Evolutionary conservation across 768 basidiomycete genomes (phyloP).

Genomic region (Phylloporus sp.): DNA sequence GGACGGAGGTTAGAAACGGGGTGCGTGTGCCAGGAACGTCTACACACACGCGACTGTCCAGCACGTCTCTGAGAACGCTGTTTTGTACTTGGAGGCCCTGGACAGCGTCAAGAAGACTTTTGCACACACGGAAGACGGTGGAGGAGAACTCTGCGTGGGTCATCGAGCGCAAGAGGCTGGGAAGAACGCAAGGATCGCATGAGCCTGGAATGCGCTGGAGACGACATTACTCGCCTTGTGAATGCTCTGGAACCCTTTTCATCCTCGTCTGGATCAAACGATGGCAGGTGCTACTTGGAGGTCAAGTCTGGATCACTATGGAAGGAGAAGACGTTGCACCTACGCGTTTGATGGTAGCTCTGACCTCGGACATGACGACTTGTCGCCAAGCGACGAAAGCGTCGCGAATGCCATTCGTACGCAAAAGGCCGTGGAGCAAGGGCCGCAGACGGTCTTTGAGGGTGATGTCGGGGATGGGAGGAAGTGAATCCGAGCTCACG

Average conservation of each 20-base stretch:
- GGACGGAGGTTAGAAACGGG: neutral
- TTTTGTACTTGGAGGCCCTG: slow-evolving; percentile 64
- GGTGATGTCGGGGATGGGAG: slow-evolving; percentile 32
- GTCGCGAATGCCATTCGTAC: slow-evolving; percentile 68
- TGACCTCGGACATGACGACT: slow-evolving; percentile 57
- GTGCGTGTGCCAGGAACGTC: neutral
- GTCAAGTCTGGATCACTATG: neutral
- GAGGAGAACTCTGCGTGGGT: slow-evolving; percentile 61
- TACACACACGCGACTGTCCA: slow-evolving; percentile 46
- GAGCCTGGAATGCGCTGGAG: neutral
- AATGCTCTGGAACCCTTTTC: slow-evolving; percentile 32
- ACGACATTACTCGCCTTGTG: slow-evolving; percentile 19
- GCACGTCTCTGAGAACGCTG: slow-evolving; percentile 49
- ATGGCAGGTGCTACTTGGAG: slow-evolving; percentile 54
- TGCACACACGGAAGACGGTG: slow-evolving; percentile 58
- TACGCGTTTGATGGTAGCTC: slow-evolving; percentile 54
- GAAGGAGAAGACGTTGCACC: slow-evolving; percentile 22
- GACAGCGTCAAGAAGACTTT: slow-evolving; percentile 56
- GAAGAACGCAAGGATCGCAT: slow-evolving; percentile 31
- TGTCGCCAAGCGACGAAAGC: slow-evolving; percentile 67
- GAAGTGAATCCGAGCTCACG: slow-evolving; percentile 28
- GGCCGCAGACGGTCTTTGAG: slow-evolving; percentile 66
- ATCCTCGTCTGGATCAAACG: slow-evolving; percentile 53
- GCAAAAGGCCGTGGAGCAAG: slow-evolving; percentile 68
- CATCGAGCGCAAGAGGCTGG: slow-evolving; percentile 59